Conservation (phyloP, 306 rosid genomes). For the Sicyos edulis region DNA sequence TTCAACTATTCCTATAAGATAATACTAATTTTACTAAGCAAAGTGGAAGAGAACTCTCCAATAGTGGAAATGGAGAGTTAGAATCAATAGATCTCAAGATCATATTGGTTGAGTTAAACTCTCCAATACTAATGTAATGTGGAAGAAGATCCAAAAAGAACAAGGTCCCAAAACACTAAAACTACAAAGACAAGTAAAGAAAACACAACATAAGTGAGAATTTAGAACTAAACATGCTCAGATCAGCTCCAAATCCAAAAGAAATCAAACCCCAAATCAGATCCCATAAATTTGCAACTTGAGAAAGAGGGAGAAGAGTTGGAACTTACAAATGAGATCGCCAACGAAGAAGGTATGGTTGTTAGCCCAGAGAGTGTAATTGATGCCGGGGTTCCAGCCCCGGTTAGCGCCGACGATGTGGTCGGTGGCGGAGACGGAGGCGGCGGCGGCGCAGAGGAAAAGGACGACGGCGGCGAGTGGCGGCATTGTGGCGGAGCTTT, state of each 20-base stretch:
- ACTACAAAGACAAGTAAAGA: too few species aligned
- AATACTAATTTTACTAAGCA: too few species aligned
- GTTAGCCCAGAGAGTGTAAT: conserved; percentile 89
- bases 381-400: conserved; percentile 80
- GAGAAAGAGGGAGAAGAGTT: conserved; percentile 16
- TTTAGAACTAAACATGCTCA: not conserved
- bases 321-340: conserved; percentile 55
- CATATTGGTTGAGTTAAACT: too few species aligned
- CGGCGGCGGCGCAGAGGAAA: conserved; percentile 28
- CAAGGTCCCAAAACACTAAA: too few species aligned
- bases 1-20: too few species aligned
- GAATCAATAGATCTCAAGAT: too few species aligned
- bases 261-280: not conserved
- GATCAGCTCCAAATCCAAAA: not conserved
- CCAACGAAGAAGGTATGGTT: conserved; percentile 82
- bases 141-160: too few species aligned
- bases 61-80: too few species aligned
- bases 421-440: conserved; percentile 49
- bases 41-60: too few species aligned
- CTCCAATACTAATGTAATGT: too few species aligned
- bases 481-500: not conserved
- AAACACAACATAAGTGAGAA: not conserved
- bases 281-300: not conserved
- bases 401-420: conserved; percentile 91
- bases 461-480: conserved; percentile 18